Conservation (phyloP, 2,329 filamentous ascomycete species). For the Penicillium sp. region DNA sequence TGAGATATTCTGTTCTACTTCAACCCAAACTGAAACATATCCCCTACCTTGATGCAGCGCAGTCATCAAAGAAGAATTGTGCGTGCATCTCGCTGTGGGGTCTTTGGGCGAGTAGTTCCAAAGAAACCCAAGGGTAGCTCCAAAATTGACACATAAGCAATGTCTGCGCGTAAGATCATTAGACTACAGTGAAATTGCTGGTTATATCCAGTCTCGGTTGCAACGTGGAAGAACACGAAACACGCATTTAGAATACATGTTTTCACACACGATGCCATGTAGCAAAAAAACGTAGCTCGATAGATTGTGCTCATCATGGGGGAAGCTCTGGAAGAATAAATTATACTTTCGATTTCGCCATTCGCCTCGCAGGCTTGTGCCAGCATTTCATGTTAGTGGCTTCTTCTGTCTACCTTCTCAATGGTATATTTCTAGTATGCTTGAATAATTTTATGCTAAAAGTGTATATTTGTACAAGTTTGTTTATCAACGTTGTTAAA, state of each 20-base stretch:
- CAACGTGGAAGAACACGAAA: neutral
- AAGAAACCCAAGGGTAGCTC: neutral
- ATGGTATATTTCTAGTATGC: neutral
- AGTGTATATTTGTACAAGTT: neutral
- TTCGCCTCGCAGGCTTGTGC: neutral
- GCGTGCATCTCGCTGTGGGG: neutral
- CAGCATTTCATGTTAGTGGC: too few relatives aligned
- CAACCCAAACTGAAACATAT: neutral
- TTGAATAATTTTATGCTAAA: neutral
- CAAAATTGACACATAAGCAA: neutral
- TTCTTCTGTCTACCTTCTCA: neutral
- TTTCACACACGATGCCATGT: neutral
- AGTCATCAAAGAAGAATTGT: neutral
- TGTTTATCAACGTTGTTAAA: neutral
- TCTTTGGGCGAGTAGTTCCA: neutral
- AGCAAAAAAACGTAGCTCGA: too few relatives aligned
- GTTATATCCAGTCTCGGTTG: neutral
- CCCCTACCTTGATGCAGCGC: neutral
- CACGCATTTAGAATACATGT: neutral
- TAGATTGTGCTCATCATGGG: too few relatives aligned
- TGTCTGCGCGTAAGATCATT: neutral
- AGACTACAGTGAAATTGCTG: too few relatives aligned
- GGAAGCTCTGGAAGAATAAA: too few relatives aligned
- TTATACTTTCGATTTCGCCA: neutral
- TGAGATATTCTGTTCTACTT: neutral